Evolutionary conservation across 352 stramenopile genomes (phyloP), one percentile per base, ranked within the genome.

Genomic region (Globisporangium nunn): DNA sequence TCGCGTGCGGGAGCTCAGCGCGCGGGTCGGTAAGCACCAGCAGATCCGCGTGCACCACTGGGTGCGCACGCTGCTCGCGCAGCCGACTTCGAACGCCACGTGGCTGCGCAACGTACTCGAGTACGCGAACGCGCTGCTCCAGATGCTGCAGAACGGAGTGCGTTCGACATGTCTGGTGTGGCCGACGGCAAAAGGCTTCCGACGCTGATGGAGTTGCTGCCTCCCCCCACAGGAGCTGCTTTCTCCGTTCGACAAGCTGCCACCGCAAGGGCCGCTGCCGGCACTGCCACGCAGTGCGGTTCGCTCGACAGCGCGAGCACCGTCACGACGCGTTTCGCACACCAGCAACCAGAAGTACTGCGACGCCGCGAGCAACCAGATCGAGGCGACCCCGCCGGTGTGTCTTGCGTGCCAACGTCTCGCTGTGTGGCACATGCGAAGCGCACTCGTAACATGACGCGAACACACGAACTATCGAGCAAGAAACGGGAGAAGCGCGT

Each of bases 211-310:
- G 11, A 14, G 12, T 10, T n/a, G 33, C 31, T 56, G 17, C 41
- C 23, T 1, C 17, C 11, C 39, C n/a, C 0, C 29, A n/a, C 28
- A 88, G 74, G 52, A 61, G 8, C 28, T 87, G n/a, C 64, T 72
- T 5, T 73, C 83, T 40, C 76, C 73, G 1, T 87, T 89, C 60
- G 70, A 68, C 14, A 85, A 74, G 64, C 82, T 89, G 67, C 75
- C 79, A 14, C 73, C 79, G 12, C 71, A 86, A 59, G 79, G 77
- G 6, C 75, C 73, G 18, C 60, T 89, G 44, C 64, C 72, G 45
- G 63, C 61, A 4, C 63, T 89, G 11, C 72, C 74, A 15, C 64
- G 78, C 15, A 68, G 81, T 54, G 68, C 78, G 52, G 75, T 85
- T 33, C 50, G 33, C 17, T 44, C 49, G 7, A 15, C 35, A 33